These are phyloP conservation scores for Apiotrichum mycotoxinovorans DNA, from an alignment of 1,284 basidiomycete species.

Conservation along the genomic window DNA sequence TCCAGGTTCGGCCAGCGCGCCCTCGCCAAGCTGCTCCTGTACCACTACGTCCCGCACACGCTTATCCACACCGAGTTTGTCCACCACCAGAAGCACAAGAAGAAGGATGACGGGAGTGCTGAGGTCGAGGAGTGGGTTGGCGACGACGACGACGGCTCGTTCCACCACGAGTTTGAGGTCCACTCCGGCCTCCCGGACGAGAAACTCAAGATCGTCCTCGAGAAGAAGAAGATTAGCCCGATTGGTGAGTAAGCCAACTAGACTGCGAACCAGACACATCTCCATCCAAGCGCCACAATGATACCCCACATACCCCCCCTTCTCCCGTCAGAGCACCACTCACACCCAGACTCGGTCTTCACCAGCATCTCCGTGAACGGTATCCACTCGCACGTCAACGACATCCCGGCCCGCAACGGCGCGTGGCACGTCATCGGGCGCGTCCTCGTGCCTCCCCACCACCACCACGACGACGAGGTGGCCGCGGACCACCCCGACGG, in stretches of 20 bases:
- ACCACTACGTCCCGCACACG: slow-evolving; percentile 62
- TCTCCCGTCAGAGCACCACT: not conserved
- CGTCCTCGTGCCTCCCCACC: slow-evolving; percentile 56
- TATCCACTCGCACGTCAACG: slow-evolving; percentile 53
- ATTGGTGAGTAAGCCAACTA: slow-evolving; percentile 44
- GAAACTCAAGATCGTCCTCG: slow-evolving; percentile 54
- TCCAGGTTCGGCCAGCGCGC: slow-evolving; percentile 61
- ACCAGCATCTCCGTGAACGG: slow-evolving; percentile 58
- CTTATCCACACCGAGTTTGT: slow-evolving; percentile 60
- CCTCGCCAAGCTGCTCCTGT: slow-evolving; percentile 62
- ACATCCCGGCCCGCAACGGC: slow-evolving; percentile 60
- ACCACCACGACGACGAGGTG: slow-evolving; percentile 40
- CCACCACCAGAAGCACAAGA: slow-evolving; percentile 29
- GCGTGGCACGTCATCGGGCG: slow-evolving; percentile 58
- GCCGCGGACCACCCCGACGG: slow-evolving; percentile 32
- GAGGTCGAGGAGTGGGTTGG: no score
- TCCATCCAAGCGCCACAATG: no score
- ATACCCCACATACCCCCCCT: slow-evolving; percentile 29
- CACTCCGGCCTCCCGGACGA: slow-evolving; percentile 57
- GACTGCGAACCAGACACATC: no score
- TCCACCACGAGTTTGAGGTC: slow-evolving; percentile 54
- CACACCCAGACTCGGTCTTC: slow-evolving; percentile 47
- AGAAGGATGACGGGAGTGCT: slow-evolving; percentile 11
- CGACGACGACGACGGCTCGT: slow-evolving; percentile 48
- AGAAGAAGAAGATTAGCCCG: slow-evolving; percentile 53